A percentile compares a stretch with the other conserved stretches of the same genome.
Evolutionary conservation across 2,329 filamentous ascomycete species (phyloP).

Genomic region (Diplodia intermedia): DNA sequence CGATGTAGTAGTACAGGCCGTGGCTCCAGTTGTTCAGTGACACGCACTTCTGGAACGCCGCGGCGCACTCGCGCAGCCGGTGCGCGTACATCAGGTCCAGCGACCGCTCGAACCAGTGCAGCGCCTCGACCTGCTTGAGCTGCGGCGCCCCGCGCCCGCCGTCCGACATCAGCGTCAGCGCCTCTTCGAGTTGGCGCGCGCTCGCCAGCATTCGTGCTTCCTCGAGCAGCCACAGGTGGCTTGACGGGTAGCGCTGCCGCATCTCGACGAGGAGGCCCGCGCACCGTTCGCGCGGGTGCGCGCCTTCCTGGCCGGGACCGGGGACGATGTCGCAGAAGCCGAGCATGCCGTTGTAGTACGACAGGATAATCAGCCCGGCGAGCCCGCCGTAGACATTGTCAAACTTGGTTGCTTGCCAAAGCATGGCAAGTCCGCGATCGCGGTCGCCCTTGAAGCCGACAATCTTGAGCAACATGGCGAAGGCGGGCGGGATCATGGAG

Average conservation of each 20-base stretch:
- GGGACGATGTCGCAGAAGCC: constrained; percentile 89
- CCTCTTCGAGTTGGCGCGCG: constrained; percentile 69
- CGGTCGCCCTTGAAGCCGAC: constrained; percentile 92
- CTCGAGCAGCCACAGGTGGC: constrained; percentile 85
- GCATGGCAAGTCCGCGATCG: constrained; percentile 78
- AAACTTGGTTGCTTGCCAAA: constrained; percentile 89
- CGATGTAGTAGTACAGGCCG: constrained; percentile 87
- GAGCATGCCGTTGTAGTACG: constrained; percentile 87
- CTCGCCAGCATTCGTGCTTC: constrained; percentile 79
- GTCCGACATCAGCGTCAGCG: constrained; percentile 67
- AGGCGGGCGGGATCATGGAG: constrained; percentile 91
- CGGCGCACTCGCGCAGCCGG: constrained; percentile 74
- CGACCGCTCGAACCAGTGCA: constrained; percentile 84
- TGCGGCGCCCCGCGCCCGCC: constrained; percentile 56
- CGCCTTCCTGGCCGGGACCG: constrained; percentile 59
- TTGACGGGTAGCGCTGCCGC: constrained; percentile 79
- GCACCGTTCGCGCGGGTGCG: constrained; percentile 74
- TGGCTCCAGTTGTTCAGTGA: constrained; percentile 92
- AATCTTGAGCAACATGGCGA: constrained; percentile 83
- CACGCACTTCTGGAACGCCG: constrained; percentile 75
- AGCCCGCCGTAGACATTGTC: constrained; percentile 92
- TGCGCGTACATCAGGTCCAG: constrained; percentile 81
- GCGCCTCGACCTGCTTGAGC: constrained; percentile 86
- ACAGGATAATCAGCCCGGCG: constrained; percentile 78
- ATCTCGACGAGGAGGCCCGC: constrained; percentile 73